A percentile compares a stretch with the other conserved stretches of the same genome.
Conservation (phyloP, 202 grass and related monocot species). For the Musa balbisiana region DNA sequence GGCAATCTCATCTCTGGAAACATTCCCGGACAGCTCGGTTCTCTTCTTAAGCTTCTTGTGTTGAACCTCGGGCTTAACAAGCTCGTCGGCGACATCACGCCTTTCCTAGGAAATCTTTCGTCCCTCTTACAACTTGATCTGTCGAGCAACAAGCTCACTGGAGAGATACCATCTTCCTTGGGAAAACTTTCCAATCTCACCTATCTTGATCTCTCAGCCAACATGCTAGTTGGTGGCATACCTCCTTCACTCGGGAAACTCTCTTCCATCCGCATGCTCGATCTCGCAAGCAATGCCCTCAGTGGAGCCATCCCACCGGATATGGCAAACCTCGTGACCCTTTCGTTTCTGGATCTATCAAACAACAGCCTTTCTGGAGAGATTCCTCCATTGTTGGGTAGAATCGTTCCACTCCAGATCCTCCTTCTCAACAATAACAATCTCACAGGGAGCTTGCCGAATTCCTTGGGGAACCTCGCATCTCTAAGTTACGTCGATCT, state of each 20-base stretch:
- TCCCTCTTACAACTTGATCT: background rate
- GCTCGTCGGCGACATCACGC: background rate
- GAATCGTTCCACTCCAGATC: slow-evolving; percentile 2
- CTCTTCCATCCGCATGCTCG: slow-evolving; percentile 9
- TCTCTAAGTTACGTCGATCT: slow-evolving; percentile 1
- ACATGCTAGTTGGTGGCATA: slow-evolving; percentile 33
- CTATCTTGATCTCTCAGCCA: slow-evolving; percentile 14
- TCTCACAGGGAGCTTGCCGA: slow-evolving; percentile 28
- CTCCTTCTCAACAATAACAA: slow-evolving; percentile 27
- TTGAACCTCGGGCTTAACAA: background rate
- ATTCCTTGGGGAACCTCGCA: background rate
- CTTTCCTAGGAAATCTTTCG: background rate
- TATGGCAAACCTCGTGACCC: background rate
- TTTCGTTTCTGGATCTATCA: background rate
- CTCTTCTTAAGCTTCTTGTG: background rate
- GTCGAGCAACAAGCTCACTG: background rate
- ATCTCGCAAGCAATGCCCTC: slow-evolving; percentile 29
- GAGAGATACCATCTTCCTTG: slow-evolving; percentile 19
- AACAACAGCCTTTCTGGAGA: slow-evolving; percentile 5
- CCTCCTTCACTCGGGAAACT: slow-evolving; percentile 27
- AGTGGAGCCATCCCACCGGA: background rate
- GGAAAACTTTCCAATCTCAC: slow-evolving; percentile 13
- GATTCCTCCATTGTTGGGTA: slow-evolving; percentile 31
- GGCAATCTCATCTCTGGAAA: background rate
- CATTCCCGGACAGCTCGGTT: background rate